Evolutionary conservation across 2,329 filamentous ascomycete species (phyloP), one percentile per base, ranked within the genome.

Genomic region (Aschersonia sp.): DNA sequence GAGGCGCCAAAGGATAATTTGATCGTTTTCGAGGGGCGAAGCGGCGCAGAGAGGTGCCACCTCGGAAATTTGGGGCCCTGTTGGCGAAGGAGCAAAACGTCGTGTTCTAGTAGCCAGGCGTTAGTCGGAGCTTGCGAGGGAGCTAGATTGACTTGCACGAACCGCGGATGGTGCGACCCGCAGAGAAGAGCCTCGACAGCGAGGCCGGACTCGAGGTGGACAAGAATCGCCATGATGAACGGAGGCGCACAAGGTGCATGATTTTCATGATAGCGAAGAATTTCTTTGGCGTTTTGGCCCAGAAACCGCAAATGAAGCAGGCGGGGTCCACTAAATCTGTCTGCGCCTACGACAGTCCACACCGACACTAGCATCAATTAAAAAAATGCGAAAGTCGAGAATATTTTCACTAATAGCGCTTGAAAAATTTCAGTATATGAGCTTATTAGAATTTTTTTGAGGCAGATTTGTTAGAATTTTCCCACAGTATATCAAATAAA

Each of bases 1-100:
- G 58, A 58, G 5, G 76, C 75, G 35, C 68, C 68, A 47, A 79
- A 68, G 1, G 55, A 55, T 2, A 69, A 60, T 32, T 57, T 62
- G 46, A 68, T 56, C n/a, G 51, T 56, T 10, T 53, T 48, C 7
- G 57, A 59, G 5, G 57, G 48, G 4, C 58, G 59, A 5, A 69
- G 58, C 11, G 66, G 64, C 1, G 59, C 51, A 1, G 64, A 65
- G 33, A 69, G 59, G 42, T 63, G 64, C 60, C 64, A 67, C 54
- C 62, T 64, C 5, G 65, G 57, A 33, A 57, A 54, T 14, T 56
- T 64, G 42, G 47, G 46, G 40, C 64, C 65, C 37, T 62, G 61
- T 44, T 69, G 67, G 43, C 63, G 63, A 22, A 69, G 56, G 47
- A 68, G 61, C 48, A 69, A 53, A 30, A 67, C 56, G 50, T 69